Evolutionary conservation across 805 yeast species (phyloP).

Genomic region (Geotrichum ghanense): DNA sequence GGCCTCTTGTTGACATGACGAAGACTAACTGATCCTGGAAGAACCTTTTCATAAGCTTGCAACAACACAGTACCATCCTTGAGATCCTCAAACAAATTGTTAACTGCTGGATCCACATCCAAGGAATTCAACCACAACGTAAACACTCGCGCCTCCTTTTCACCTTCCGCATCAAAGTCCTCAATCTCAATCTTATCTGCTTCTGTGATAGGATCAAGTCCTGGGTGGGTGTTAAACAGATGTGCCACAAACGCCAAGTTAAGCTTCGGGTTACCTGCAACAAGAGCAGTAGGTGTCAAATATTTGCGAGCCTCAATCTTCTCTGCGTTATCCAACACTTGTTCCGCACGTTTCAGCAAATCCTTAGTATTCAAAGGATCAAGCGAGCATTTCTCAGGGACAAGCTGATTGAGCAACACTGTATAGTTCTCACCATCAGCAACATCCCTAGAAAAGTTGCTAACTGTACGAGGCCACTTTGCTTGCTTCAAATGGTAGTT

Average conservation of each 20-base stretch:
- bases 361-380: conserved; percentile 74
- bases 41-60: conserved; percentile 91
- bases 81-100: conserved; percentile 82
- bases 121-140: conserved; percentile 94
- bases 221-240: conserved; percentile 92
- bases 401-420: conserved; percentile 75
- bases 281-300: conserved; percentile 84
- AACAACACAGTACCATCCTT: conserved; percentile 83
- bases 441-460: conserved; percentile 79
- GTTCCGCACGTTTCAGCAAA: conserved; percentile 72
- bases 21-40: conserved; percentile 81
- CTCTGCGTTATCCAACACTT: conserved; percentile 78
- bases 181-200: conserved; percentile 94
- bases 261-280: conserved; percentile 92
- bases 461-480: conserved; percentile 73
- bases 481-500: conserved; percentile 93
- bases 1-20: conserved; percentile 79
- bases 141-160: conserved; percentile 97
- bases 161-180: conserved; percentile 98
- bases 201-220: conserved; percentile 81
- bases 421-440: conserved; percentile 95
- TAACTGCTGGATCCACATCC: conserved; percentile 92
- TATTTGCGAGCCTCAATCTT: conserved; percentile 87
- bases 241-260: conserved; percentile 97
- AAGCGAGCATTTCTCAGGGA: conserved; percentile 70